phyloP scores from a whole-genome alignment of 148 eudicot genomes.

The Spergularia bocconei region DNA sequence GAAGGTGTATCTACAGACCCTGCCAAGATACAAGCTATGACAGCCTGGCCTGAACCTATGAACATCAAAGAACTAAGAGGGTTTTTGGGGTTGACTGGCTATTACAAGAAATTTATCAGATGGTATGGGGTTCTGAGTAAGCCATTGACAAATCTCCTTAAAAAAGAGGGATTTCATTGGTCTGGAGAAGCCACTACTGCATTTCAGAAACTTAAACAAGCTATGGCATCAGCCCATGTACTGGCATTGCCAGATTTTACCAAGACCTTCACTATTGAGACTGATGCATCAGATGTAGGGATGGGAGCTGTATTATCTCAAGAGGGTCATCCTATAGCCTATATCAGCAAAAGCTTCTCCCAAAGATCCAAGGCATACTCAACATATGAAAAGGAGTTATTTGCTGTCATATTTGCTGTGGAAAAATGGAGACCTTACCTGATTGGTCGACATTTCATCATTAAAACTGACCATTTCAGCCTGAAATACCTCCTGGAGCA shows the following conservation, averaged over 20 bases:
- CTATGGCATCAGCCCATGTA: neutral
- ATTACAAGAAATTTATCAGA: neutral
- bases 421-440: slow-evolving; percentile 7
- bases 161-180: neutral
- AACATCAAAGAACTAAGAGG: neutral
- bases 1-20: neutral
- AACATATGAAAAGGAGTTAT: neutral
- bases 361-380: no score
- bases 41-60: neutral
- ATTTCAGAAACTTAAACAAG: neutral
- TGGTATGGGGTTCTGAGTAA: neutral
- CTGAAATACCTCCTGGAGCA: slow-evolving; percentile 9
- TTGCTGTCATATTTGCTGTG: neutral
- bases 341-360: neutral
- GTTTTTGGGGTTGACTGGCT: neutral
- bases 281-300: neutral
- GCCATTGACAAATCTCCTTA: neutral
- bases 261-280: no score
- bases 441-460: neutral
- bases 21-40: neutral
- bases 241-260: neutral
- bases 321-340: neutral
- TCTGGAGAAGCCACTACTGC: neutral
- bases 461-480: slow-evolving; percentile 16
- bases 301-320: neutral